Evolutionary conservation across 805 yeast species (phyloP), one percentile per base, ranked within the genome.

Genomic region (Trichomonascus vanleenenianus): DNA sequence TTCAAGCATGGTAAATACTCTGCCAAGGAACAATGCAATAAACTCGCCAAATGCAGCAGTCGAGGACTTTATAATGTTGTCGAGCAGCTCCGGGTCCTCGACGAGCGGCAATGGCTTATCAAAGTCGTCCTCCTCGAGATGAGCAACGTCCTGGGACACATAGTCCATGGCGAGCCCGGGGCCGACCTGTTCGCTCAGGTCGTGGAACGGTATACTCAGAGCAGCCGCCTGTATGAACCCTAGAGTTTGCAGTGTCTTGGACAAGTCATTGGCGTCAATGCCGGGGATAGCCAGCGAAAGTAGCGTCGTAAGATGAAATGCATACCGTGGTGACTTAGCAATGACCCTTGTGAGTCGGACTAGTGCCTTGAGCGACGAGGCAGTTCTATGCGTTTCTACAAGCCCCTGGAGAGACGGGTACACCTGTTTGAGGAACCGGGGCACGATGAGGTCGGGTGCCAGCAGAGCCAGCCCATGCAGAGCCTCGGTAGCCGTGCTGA

Each of bases 181-280:
- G 15, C 50, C 52, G 8, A 37, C 46, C 48, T 52, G 76, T 8
- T 65, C 66, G 8, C 75, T 72, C 9, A 85, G 56, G 55, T 83
- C 86, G 25, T 69, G 67, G 50, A 88, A 71, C 1, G 96, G 96
- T 2, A 84, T 75, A 46, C 80, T 82, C 5, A 83, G 70, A 0
- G 87, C 81, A 19, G 82, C 75, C 0, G 85, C 71, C 9, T 85
- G 82, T 45, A 93, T 73, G 15, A 84, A 73, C 47, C 80, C 75
- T 35, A 89, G 64, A 0, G 95, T 75, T 43, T 78, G 73, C 12
- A 79, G 70, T 0, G 96, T 81, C 58, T 89, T 77, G 11, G 70
- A 72, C 41, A 87, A 71, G 62, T 93, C 98, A 59, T 89, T 93
- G 0, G 89, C 76, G 59, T 93, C 97, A 25, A 93, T 79, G 27